Percentiles rank a stretch among this genome's conserved stretches.
phyloP scores from a whole-genome alignment of 1,284 basidiomycete genomes.

The Phellinidium pouzarii region DNA sequence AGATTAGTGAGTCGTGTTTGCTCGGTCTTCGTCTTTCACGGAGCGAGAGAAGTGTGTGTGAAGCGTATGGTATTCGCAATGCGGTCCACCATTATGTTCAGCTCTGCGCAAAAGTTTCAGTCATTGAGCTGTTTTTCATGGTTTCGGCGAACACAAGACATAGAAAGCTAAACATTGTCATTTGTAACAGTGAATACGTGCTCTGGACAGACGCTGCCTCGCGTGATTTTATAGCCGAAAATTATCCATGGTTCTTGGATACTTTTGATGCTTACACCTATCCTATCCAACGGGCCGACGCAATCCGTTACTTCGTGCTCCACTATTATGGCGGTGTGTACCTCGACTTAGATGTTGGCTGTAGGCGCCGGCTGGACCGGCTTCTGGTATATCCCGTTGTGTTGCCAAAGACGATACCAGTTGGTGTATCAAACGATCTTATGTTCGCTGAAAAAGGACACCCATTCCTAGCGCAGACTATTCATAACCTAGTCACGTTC shows the following conservation, averaged over 20 bases:
- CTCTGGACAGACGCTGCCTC: slow-evolving; percentile 94
- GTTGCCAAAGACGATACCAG: slow-evolving; percentile 92
- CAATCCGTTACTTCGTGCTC: slow-evolving; percentile 96
- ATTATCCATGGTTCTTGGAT: slow-evolving; percentile 90
- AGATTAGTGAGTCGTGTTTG: slow-evolving; percentile 73
- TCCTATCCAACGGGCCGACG: slow-evolving; percentile 94
- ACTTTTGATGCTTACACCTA: slow-evolving; percentile 93
- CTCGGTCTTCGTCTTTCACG: neutral
- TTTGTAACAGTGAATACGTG: slow-evolving; percentile 74
- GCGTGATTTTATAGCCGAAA: slow-evolving; percentile 79
- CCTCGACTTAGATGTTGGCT: slow-evolving; percentile 96
- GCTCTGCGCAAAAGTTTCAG: too few relatives aligned
- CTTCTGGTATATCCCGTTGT: slow-evolving; percentile 86
- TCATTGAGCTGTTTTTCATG: neutral
- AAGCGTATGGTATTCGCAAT: neutral
- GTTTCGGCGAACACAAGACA: neutral
- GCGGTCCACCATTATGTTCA: neutral
- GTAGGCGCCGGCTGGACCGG: slow-evolving; percentile 83
- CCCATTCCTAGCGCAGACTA: slow-evolving; percentile 89
- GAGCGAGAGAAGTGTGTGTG: neutral
- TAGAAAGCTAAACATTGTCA: neutral
- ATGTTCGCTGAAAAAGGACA: slow-evolving; percentile 86
- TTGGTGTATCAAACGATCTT: slow-evolving; percentile 95
- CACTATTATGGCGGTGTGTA: slow-evolving; percentile 95
- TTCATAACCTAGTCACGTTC: slow-evolving; percentile 88